Evolutionary conservation across 179 eudicot genomes (phyloP).

Genomic region (Spergularia azorica): DNA sequence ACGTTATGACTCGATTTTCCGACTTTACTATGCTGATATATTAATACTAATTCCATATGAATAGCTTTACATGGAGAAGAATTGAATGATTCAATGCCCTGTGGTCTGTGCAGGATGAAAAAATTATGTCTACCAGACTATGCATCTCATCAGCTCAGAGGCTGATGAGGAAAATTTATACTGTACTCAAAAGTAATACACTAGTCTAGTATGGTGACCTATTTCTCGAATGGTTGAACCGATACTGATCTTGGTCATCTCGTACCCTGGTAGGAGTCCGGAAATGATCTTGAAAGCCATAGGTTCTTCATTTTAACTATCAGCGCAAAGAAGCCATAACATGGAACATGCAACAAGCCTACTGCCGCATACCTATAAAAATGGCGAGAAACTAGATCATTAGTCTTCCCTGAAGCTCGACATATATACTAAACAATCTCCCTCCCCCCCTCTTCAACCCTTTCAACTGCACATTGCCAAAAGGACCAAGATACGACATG

Average conservation of each 20-base stretch:
- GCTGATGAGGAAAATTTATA: background rate
- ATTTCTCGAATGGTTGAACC: background rate
- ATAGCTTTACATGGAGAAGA: slow-evolving; percentile 3
- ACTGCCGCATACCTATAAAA: slow-evolving; percentile 67
- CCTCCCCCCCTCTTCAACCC: background rate
- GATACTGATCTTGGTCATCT: slow-evolving; percentile 27
- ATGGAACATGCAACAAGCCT: slow-evolving; percentile 73
- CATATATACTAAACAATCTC: background rate
- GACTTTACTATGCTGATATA: too few relatives aligned
- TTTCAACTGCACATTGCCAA: too few relatives aligned
- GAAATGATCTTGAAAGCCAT: slow-evolving; percentile 46
- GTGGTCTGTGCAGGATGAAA: slow-evolving; percentile 13
- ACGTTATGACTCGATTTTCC: too few relatives aligned
- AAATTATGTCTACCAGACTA: background rate
- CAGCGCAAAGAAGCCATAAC: slow-evolving; percentile 58
- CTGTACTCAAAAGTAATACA: background rate
- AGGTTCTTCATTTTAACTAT: slow-evolving; percentile 54
- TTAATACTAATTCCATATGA: background rate
- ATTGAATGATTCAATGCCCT: slow-evolving; percentile 6
- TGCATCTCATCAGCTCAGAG: slow-evolving; percentile 12
- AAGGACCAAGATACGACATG: too few relatives aligned
- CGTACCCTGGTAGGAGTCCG: slow-evolving; percentile 33
- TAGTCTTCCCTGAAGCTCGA: background rate
- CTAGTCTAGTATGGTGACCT: too few relatives aligned
- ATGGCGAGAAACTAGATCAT: background rate